A percentile compares a stretch with the other conserved stretches of the same genome.
phyloP scores from a whole-genome alignment of 495 filamentous ascomycete species.

The Penicillium paxilli region DNA sequence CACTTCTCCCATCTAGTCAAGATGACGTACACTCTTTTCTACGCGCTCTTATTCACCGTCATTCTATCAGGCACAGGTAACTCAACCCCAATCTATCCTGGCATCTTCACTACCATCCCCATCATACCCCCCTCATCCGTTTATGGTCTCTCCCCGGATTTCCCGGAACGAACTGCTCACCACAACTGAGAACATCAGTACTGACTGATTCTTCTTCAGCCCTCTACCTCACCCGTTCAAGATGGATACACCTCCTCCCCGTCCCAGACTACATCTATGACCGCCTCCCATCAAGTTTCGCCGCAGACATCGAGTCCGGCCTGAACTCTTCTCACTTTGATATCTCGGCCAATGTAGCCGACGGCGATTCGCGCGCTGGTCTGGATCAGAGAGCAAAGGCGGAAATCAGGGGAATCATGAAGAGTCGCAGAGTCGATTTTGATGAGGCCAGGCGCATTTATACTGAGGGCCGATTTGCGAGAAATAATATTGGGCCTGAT shows the following conservation, averaged over 20 bases:
- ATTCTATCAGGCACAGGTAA: slow-evolving; percentile 63
- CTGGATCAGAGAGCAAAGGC: slow-evolving; percentile 76
- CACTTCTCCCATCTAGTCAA: no score
- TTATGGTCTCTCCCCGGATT: not conserved
- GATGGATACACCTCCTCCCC: slow-evolving; percentile 67
- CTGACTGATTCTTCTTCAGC: no score
- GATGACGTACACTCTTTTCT: slow-evolving; percentile 77
- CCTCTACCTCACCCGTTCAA: slow-evolving; percentile 75
- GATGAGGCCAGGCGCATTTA: slow-evolving; percentile 88
- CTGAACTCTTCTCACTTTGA: slow-evolving; percentile 81
- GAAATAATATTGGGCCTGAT: slow-evolving; percentile 84
- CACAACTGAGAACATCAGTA: not conserved
- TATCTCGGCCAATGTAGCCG: slow-evolving; percentile 72
- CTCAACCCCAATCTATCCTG: slow-evolving; percentile 5
- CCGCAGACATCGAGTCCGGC: slow-evolving; percentile 79
- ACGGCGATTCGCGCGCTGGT: slow-evolving; percentile 73
- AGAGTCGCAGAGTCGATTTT: slow-evolving; percentile 69
- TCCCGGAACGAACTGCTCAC: not conserved
- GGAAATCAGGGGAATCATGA: slow-evolving; percentile 88
- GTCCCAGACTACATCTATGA: slow-evolving; percentile 67
- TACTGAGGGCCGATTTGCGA: slow-evolving; percentile 79
- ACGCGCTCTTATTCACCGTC: slow-evolving; percentile 64
- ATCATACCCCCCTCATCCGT: not conserved
- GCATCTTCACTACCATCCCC: no score
- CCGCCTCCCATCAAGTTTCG: slow-evolving; percentile 72